A percentile compares a stretch with the other conserved stretches of the same genome.
phyloP scores from a whole-genome alignment of 352 stramenopile genomes.

The Phytophthora foliorum region DNA sequence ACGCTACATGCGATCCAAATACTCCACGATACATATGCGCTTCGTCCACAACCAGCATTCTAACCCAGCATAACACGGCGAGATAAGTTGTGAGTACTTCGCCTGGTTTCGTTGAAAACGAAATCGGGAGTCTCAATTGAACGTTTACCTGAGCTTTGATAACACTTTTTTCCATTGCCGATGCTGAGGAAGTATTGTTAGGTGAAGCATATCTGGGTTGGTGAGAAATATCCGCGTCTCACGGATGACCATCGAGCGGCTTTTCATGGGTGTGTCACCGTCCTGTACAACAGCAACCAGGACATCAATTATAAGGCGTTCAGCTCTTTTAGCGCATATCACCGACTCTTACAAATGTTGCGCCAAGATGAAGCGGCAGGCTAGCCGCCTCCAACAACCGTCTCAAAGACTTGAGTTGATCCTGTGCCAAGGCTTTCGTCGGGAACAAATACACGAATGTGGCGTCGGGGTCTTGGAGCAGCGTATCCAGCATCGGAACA shows the following conservation, averaged over 20 bases:
- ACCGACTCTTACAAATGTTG: constrained; percentile 64
- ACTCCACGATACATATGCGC: constrained; percentile 96
- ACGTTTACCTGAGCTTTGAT: constrained; percentile 83
- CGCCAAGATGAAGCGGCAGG: constrained; percentile 57
- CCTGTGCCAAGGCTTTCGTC: constrained; percentile 98
- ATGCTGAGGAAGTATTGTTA: constrained; percentile 96
- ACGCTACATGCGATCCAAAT: constrained; percentile 87
- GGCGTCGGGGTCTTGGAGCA: constrained; percentile 60
- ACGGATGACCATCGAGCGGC: constrained; percentile 85
- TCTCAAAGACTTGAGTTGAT: constrained; percentile 95
- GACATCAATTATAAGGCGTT: constrained; percentile 1
- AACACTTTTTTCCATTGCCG: constrained; percentile 92
- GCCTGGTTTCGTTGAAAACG: background rate
- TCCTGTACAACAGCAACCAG: constrained; percentile 69
- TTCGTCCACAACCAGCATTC: constrained; percentile 85
- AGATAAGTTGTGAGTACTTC: constrained; percentile 1
- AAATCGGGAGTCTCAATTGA: background rate
- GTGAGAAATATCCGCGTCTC: constrained; percentile 97
- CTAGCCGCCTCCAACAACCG: constrained; percentile 70
- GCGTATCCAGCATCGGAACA: constrained; percentile 91
- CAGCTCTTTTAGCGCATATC: background rate
- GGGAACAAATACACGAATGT: constrained; percentile 97
- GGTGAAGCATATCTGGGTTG: constrained; percentile 99
- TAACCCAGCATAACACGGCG: constrained; percentile 23
- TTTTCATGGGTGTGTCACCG: constrained; percentile 94